phyloP scores from a whole-genome alignment of 768 basidiomycete genomes.

The Leccinum disarticulatum region DNA sequence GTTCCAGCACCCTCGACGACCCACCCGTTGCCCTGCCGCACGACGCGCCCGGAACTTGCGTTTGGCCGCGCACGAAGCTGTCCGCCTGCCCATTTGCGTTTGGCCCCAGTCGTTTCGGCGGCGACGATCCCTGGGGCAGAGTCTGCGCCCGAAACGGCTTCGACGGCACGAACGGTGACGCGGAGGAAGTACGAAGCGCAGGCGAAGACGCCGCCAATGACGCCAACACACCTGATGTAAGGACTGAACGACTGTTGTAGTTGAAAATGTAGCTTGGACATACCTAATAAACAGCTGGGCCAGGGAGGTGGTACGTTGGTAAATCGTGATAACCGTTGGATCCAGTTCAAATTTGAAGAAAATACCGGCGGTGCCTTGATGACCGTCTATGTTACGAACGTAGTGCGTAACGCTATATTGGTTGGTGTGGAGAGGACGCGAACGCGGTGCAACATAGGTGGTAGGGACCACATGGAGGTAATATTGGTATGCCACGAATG shows the following conservation, averaged over 20 bases:
- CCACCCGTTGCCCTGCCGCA: conserved; percentile 62
- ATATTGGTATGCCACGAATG: conserved; percentile 90
- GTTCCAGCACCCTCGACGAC: conserved; percentile 48
- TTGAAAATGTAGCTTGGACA: not conserved
- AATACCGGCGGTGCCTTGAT: conserved; percentile 85
- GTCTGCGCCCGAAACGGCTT: conserved; percentile 56
- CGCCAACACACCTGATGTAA: conserved; percentile 70
- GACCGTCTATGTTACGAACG: conserved; percentile 68
- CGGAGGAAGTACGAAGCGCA: conserved; percentile 78
- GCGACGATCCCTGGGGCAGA: conserved; percentile 59
- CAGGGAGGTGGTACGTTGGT: conserved; percentile 85
- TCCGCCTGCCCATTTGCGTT: conserved; percentile 68
- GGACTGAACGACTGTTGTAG: not conserved
- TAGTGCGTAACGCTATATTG: conserved; percentile 98
- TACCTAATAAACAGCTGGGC: conserved; percentile 79
- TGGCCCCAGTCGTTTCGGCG: conserved; percentile 61
- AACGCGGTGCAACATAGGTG: conserved; percentile 79
- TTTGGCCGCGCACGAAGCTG: conserved; percentile 58
- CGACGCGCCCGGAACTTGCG: conserved; percentile 37
- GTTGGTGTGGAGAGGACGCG: conserved; percentile 63
- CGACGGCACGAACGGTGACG: conserved; percentile 60
- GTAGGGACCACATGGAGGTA: conserved; percentile 96
- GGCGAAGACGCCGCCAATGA: conserved; percentile 88
- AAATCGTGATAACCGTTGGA: conserved; percentile 79
- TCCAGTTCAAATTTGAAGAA: conserved; percentile 99